phyloP scores from a whole-genome alignment of 306 rosid species.

The Alnus glutinosa region DNA sequence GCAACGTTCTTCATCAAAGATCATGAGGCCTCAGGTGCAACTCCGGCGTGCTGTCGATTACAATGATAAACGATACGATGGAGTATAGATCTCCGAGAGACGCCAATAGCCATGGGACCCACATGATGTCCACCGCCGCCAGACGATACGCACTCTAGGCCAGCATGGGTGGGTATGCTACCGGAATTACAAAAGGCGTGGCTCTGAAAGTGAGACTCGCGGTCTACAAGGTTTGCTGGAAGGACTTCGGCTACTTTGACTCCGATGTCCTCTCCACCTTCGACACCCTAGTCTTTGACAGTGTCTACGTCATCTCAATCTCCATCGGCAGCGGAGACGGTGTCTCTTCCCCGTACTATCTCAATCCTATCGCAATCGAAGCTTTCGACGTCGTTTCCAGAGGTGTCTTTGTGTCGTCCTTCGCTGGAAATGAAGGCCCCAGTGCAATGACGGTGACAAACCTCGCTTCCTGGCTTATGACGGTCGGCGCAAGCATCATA shows the following conservation, averaged over 20 bases:
- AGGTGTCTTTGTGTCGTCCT: slow-evolving; percentile 77
- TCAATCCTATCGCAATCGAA: slow-evolving; percentile 87
- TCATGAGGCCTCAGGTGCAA: slow-evolving; percentile 53
- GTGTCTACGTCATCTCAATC: slow-evolving; percentile 78
- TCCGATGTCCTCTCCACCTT: slow-evolving; percentile 82
- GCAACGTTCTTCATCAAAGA: slow-evolving; percentile 82
- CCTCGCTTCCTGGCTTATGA: slow-evolving; percentile 77
- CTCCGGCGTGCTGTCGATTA: slow-evolving; percentile 36
- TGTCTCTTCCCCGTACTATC: slow-evolving; percentile 68
- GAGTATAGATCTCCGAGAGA: slow-evolving; percentile 88
- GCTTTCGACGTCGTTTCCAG: slow-evolving; percentile 71
- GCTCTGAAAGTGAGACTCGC: slow-evolving; percentile 90
- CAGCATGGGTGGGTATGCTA: slow-evolving; percentile 76
- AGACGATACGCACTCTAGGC: slow-evolving; percentile 74
- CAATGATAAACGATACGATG: slow-evolving; percentile 60
- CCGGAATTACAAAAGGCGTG: slow-evolving; percentile 80
- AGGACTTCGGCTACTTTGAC: slow-evolving; percentile 73
- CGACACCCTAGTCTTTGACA: slow-evolving; percentile 70
- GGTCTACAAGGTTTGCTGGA: slow-evolving; percentile 89
- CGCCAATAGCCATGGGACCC: slow-evolving; percentile 93
- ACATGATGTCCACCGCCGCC: slow-evolving; percentile 84
- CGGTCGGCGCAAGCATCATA: slow-evolving; percentile 89
- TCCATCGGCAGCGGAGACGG: slow-evolving; percentile 91
- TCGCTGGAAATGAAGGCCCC: slow-evolving; percentile 87
- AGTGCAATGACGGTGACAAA: slow-evolving; percentile 80